Conservation (phyloP, 1,284 basidiomycete species). For the Bondarzewia mesenterica region DNA sequence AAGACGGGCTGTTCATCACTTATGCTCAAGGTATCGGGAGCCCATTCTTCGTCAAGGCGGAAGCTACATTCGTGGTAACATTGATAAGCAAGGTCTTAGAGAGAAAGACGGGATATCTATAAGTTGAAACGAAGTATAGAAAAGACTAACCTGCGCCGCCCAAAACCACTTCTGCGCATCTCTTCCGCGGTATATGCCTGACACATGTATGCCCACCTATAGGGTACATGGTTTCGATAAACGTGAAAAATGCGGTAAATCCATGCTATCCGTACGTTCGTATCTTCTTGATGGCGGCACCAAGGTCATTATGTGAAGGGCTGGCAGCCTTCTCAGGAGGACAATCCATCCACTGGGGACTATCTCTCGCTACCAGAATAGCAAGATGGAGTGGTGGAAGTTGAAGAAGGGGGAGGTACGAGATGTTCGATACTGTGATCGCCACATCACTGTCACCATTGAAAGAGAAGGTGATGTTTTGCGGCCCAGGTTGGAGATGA, state of each 20-base stretch:
- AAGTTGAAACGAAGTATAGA: neutral
- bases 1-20: neutral
- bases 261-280: neutral
- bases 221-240: too few relatives aligned
- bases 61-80: neutral
- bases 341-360: slow-evolving; percentile 2
- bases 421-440: neutral
- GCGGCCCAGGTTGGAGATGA: slow-evolving; percentile 2
- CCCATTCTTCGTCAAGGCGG: slow-evolving; percentile 4
- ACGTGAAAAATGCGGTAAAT: too few relatives aligned
- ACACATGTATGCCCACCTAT: slow-evolving; percentile 4
- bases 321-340: slow-evolving; percentile 2
- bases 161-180: slow-evolving; percentile 3
- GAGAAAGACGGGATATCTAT: neutral
- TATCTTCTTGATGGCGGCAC: slow-evolving; percentile 1
- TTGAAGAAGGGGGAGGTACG: slow-evolving; percentile 2
- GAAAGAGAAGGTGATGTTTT: neutral
- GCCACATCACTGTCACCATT: neutral
- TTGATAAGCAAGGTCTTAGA: neutral
- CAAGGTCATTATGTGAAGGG: neutral
- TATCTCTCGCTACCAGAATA: slow-evolving; percentile 1
- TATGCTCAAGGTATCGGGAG: slow-evolving; percentile 1
- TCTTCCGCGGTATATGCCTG: slow-evolving; percentile 2
- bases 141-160: slow-evolving; percentile 1
- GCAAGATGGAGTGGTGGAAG: neutral